Percentiles rank a stretch among this genome's conserved stretches.
These are phyloP conservation scores for Suillus paluster DNA, from an alignment of 768 basidiomycete genomes.

Conservation along the genomic window DNA sequence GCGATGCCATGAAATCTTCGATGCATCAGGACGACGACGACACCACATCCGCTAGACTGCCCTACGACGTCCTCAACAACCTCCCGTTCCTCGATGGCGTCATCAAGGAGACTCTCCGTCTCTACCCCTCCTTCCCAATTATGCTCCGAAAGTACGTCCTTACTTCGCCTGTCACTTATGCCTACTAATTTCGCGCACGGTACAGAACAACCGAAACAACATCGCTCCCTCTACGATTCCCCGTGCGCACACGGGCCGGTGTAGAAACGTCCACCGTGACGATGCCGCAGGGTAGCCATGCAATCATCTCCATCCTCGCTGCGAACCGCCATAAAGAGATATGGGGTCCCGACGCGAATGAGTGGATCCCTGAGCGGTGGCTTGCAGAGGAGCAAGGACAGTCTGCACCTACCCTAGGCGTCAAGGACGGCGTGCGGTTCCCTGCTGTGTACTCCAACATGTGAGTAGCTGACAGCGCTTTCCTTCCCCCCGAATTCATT, in stretches of 20 bases:
- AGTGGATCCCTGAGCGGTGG: conserved; percentile 59
- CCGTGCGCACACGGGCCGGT: conserved; percentile 42
- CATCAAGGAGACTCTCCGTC: conserved; percentile 43
- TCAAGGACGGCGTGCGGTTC: conserved; percentile 34
- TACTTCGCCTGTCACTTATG: not conserved
- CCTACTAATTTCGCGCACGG: not conserved
- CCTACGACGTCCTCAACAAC: conserved; percentile 41
- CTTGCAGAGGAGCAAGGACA: conserved; percentile 21
- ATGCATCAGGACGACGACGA: not conserved
- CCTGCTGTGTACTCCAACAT: conserved; percentile 49
- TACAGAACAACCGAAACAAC: conserved; percentile 41
- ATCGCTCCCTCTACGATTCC: conserved; percentile 45
- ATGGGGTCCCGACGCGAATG: conserved; percentile 50
- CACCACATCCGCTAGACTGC: conserved; percentile 23
- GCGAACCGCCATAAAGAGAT: conserved; percentile 44
- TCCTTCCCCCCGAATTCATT: not conserved
- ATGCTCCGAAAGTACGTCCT: conserved; percentile 27
- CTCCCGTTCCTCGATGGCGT: conserved; percentile 44
- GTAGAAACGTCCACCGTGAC: conserved; percentile 24
- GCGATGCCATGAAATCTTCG: conserved; percentile 17
- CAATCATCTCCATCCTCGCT: conserved; percentile 41
- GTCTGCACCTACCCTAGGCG: not conserved
- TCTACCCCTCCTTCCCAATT: conserved; percentile 31
- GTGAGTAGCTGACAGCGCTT: conserved; percentile 28
- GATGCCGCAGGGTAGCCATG: conserved; percentile 34